A percentile compares a stretch with the other conserved stretches of the same genome.
These are phyloP conservation scores for Saccharomyces kudriavzevii DNA, from an alignment of 805 yeast genomes.

Conservation along the genomic window DNA sequence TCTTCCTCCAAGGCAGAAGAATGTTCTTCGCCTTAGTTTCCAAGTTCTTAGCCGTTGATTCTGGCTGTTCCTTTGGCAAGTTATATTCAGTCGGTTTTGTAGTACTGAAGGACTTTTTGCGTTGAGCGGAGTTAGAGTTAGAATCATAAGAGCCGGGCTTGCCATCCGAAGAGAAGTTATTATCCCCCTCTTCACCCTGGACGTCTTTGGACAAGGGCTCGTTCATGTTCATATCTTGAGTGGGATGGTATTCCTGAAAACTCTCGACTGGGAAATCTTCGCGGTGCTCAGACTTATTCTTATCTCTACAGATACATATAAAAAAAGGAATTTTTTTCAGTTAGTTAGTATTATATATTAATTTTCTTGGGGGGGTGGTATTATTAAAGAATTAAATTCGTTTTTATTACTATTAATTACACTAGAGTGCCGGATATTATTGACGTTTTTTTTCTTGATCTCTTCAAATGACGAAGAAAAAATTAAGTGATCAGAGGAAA, in stretches of 20 bases:
- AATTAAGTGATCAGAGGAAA: neutral
- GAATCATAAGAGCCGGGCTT: constrained; percentile 5
- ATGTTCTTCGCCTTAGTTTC: neutral
- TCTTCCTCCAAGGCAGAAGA: neutral
- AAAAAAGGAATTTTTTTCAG: neutral
- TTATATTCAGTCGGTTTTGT: constrained; percentile 5
- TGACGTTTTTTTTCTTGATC: neutral
- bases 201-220: neutral
- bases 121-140: neutral
- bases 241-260: constrained; percentile 5
- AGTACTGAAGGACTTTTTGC: constrained; percentile 2
- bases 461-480: neutral
- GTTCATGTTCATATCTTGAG: neutral
- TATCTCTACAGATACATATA: neutral
- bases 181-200: constrained; percentile 3
- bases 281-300: constrained; percentile 4
- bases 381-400: neutral
- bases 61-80: neutral
- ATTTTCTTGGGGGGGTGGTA: neutral
- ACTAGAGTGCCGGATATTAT: neutral
- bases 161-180: neutral
- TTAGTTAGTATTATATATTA: neutral
- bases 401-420: neutral
- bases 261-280: constrained; percentile 14
- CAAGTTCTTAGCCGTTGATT: neutral